A percentile compares a stretch with the other conserved stretches of the same genome.
Evolutionary conservation across 345 rosid genomes (phyloP).

Genomic region (Lumnitzera racemosa): DNA sequence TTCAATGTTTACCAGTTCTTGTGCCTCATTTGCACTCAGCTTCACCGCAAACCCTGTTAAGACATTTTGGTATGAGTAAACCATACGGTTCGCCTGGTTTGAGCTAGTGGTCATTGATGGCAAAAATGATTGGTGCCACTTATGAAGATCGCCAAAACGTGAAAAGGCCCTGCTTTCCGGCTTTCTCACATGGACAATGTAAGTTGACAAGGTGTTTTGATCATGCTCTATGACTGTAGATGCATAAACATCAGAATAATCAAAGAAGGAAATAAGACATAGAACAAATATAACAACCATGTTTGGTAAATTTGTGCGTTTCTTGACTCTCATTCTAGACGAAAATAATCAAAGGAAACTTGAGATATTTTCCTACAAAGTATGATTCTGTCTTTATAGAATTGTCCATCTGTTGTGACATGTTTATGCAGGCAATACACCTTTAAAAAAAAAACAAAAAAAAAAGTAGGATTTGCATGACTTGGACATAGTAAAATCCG

Average conservation of each 20-base stretch:
- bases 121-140: conserved; percentile 12
- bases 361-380: no score
- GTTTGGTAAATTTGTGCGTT: no score
- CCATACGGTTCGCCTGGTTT: conserved; percentile 2
- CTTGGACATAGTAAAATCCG: no score
- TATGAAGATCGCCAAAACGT: conserved; percentile 4
- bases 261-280: background rate
- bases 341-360: no score
- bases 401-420: no score
- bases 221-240: background rate
- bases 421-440: no score
- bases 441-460: no score
- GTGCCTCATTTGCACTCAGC: conserved; percentile 16
- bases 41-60: conserved; percentile 25
- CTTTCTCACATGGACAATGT: conserved; percentile 8
- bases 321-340: no score
- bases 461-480: no score
- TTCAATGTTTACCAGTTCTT: conserved; percentile 11
- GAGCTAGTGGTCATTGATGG: conserved; percentile 2
- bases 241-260: background rate
- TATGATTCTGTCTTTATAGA: no score
- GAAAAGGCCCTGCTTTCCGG: background rate
- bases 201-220: conserved; percentile 1
- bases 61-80: conserved; percentile 19
- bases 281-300: no score